These are phyloP conservation scores for Fusarium pseudoanthophilum DNA, from an alignment of 2,329 filamentous ascomycete species.

Conservation along the genomic window DNA sequence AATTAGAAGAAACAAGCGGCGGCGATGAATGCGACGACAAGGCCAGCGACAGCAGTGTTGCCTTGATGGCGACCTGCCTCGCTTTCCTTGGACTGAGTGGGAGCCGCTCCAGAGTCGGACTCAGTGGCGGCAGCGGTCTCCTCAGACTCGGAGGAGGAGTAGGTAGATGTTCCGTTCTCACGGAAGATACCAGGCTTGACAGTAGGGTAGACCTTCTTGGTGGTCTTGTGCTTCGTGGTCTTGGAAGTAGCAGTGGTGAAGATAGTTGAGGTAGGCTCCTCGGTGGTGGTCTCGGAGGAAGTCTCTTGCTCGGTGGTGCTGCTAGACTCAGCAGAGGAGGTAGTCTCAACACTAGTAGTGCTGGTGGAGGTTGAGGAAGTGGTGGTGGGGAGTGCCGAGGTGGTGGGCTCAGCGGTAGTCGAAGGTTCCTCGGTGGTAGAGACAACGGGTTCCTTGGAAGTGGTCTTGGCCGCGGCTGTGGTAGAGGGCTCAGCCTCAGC, in stretches of 20 bases:
- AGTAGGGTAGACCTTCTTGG: conserved; percentile 32
- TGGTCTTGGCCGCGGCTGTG: conserved; percentile 30
- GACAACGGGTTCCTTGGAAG: conserved; percentile 16
- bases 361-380: conserved; percentile 20
- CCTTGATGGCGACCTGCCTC: conserved; percentile 61
- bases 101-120: conserved; percentile 44
- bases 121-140: conserved; percentile 41
- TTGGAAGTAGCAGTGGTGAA: conserved; percentile 39
- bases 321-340: conserved; percentile 22
- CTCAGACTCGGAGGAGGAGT: conserved; percentile 14
- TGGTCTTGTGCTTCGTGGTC: conserved; percentile 29
- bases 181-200: conserved; percentile 63
- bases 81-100: conserved; percentile 54
- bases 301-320: conserved; percentile 15
- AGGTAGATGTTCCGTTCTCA: conserved; percentile 57
- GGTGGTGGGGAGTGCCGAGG: conserved; percentile 30
- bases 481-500: conserved; percentile 39
- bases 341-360: conserved; percentile 25
- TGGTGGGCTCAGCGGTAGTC: conserved; percentile 29
- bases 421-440: conserved; percentile 38
- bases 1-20: conserved; percentile 60
- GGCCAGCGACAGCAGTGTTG: conserved; percentile 62
- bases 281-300: conserved; percentile 22
- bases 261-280: conserved; percentile 40
- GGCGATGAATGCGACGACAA: conserved; percentile 66